Percentiles rank a stretch among this genome's conserved stretches.
These are phyloP conservation scores for Agastache rugosa DNA, from an alignment of 257 asterid species.

Conservation along the genomic window DNA sequence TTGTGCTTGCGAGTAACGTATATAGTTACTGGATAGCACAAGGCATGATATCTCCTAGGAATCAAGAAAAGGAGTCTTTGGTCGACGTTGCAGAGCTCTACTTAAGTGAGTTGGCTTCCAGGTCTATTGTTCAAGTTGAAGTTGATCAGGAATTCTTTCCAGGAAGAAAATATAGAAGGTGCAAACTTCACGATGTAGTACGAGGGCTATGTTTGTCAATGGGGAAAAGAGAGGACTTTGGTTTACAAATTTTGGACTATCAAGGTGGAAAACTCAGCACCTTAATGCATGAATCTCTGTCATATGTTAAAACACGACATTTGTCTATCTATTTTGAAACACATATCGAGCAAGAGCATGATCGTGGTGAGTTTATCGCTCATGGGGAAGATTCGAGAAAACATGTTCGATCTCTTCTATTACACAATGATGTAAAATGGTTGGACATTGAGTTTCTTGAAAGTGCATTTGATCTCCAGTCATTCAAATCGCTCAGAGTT, in stretches of 20 bases:
- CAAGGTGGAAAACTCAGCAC: neutral
- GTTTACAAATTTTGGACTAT: neutral
- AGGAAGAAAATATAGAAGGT: neutral
- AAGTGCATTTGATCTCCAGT: neutral
- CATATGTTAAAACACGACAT: neutral
- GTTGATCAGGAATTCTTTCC: neutral
- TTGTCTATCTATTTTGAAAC: neutral
- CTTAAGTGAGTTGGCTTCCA: constrained; percentile 22
- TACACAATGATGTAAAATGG: neutral
- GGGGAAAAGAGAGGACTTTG: neutral
- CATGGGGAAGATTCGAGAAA: neutral
- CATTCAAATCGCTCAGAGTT: neutral
- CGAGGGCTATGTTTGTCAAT: constrained; percentile 13
- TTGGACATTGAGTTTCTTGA: neutral
- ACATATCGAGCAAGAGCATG: neutral
- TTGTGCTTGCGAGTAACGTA: too few relatives aligned
- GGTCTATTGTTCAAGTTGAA: constrained; percentile 24
- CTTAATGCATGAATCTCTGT: neutral
- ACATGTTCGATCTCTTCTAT: constrained; percentile 21
- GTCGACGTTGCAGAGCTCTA: constrained; percentile 2
- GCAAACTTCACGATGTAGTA: constrained; percentile 31
- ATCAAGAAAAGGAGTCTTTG: neutral
- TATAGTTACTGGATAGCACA: constrained; percentile 14
- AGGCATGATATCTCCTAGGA: constrained; percentile 21
- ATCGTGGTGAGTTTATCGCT: neutral